Evolutionary conservation across 176 grass and related monocot species (phyloP).

Genomic region (Coix lacrymajobi): DNA sequence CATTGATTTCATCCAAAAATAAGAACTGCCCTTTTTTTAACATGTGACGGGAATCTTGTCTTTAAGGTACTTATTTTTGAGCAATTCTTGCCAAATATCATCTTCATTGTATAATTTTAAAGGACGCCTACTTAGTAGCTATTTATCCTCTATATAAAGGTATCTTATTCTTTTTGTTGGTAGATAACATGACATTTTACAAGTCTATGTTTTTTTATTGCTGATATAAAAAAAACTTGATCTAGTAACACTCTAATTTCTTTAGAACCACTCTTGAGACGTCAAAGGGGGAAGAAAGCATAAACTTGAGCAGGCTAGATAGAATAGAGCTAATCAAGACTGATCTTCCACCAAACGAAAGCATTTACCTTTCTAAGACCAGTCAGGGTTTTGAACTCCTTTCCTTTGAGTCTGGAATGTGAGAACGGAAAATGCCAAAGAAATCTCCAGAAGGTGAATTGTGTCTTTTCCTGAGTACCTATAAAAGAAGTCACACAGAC

Average conservation of each 20-base stretch:
- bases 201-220: not conserved
- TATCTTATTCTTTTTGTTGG: not conserved
- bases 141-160: no score
- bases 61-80: no score
- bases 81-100: no score
- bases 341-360: not conserved
- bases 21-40: no score
- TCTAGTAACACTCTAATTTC: not conserved
- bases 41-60: no score
- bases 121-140: no score
- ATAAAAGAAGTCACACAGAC: not conserved
- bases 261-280: not conserved
- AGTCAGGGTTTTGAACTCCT: not conserved
- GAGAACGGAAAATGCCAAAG: not conserved
- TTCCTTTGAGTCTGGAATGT: not conserved
- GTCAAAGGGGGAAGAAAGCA: not conserved
- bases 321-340: not conserved
- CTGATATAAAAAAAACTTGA: not conserved
- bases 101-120: no score
- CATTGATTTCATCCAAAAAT: no score
- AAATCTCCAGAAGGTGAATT: not conserved
- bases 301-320: not conserved
- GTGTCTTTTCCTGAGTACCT: not conserved
- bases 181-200: not conserved
- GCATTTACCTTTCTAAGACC: not conserved